phyloP scores from a whole-genome alignment of 352 stramenopile species.

The Pythium volutum region DNA sequence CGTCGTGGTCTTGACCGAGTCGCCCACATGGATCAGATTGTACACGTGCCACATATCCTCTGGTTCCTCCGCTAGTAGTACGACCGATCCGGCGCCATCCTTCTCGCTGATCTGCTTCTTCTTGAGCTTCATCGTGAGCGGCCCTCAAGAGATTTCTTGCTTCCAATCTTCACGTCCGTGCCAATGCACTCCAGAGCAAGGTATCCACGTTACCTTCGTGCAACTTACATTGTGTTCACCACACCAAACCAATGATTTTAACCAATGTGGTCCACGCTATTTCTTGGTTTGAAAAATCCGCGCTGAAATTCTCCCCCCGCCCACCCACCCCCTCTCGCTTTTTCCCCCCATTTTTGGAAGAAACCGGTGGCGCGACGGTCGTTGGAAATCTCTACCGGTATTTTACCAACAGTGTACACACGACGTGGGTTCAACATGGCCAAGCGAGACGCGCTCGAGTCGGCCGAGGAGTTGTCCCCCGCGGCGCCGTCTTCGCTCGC shows the following conservation, averaged over 20 bases:
- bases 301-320: neutral
- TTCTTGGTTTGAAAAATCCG: conserved; percentile 18
- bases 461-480: conserved; percentile 13
- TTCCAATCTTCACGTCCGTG: conserved; percentile 1
- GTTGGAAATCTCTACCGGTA: conserved; percentile 20
- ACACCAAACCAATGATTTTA: conserved; percentile 1
- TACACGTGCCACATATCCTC: conserved; percentile 99
- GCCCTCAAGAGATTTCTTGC: neutral
- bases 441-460: conserved; percentile 23
- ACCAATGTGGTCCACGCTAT: conserved; percentile 11
- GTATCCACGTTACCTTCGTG: conserved; percentile 26
- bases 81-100: conserved; percentile 91
- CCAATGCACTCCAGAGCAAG: neutral
- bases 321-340: conserved; percentile 8
- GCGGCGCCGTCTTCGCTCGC: neutral
- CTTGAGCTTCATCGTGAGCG: conserved; percentile 86
- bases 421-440: conserved; percentile 25
- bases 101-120: conserved; percentile 94
- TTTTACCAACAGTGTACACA: conserved; percentile 11
- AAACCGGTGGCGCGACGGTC: conserved; percentile 24
- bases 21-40: conserved; percentile 94
- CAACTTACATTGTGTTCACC: conserved; percentile 18
- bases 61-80: conserved; percentile 92
- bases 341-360: conserved; percentile 15
- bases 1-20: conserved; percentile 96